Percentiles rank a stretch among this genome's conserved stretches.
These are phyloP conservation scores for Plenodomus lindquistii DNA, from an alignment of 2,329 filamentous ascomycete genomes.

Conservation along the genomic window DNA sequence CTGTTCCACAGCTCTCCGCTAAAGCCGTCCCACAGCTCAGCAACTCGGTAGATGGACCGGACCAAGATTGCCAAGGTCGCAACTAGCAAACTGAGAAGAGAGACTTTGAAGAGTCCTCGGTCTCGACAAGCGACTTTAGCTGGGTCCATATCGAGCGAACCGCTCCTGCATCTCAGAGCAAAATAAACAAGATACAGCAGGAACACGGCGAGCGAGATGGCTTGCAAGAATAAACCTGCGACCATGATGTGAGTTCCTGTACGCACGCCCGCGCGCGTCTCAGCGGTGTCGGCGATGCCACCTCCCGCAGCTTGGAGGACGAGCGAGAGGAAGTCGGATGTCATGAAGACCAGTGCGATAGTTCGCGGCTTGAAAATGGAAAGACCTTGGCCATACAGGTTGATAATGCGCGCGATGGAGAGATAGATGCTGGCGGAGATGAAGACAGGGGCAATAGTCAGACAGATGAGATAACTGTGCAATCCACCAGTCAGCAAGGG, in stretches of 20 bases:
- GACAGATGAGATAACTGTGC: conserved; percentile 55
- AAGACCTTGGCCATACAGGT: conserved; percentile 49
- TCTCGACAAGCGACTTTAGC: conserved; percentile 38
- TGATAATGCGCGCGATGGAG: conserved; percentile 58
- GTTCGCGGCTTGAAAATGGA: conserved; percentile 34
- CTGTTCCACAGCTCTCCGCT: conserved; percentile 50
- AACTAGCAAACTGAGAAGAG: too few species aligned
- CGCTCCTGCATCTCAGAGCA: too few species aligned
- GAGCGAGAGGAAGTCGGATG: conserved; percentile 61
- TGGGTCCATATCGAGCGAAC: too few species aligned
- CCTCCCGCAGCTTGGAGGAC: conserved; percentile 61
- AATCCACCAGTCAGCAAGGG: conserved; percentile 1
- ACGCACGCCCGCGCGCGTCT: conserved; percentile 43
- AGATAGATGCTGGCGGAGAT: conserved; percentile 59
- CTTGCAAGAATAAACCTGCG: conserved; percentile 59
- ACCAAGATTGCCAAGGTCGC: conserved; percentile 52
- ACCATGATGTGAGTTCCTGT: conserved; percentile 59
- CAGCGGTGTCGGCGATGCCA: conserved; percentile 57
- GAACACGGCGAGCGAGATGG: conserved; percentile 56
- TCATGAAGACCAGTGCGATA: conserved; percentile 62
- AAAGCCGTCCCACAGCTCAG: conserved; percentile 53
- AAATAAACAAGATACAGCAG: conserved; percentile 45
- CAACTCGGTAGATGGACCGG: conserved; percentile 53
- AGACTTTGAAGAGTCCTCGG: conserved; percentile 36
- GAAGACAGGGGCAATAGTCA: conserved; percentile 61